Percentiles rank a stretch among this genome's conserved stretches.
Conservation (phyloP, 1,284 basidiomycete species). For the Rhodotorula sp. region DNA sequence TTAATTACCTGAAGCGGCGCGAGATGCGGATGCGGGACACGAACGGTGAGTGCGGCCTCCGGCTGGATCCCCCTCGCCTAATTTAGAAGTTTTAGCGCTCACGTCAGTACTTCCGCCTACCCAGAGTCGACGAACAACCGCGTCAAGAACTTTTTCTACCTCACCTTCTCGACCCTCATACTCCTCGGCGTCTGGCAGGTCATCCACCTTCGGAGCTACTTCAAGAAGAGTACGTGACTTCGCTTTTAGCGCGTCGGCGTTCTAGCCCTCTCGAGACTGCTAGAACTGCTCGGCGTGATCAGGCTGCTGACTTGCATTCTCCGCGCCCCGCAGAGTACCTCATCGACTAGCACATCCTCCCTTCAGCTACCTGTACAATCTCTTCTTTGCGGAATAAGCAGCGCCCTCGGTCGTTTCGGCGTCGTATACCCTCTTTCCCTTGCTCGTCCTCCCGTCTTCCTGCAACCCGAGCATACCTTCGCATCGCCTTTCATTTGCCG, state of each 20-base stretch:
- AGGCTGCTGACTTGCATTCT: not conserved
- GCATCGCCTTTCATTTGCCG: too few species aligned
- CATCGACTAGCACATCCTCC: constrained; percentile 21
- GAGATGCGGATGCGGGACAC: constrained; percentile 89
- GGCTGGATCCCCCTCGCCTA: too few species aligned
- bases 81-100: too few species aligned
- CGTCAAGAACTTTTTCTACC: constrained; percentile 89
- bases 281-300: too few species aligned
- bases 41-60: constrained; percentile 62
- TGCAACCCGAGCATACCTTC: too few species aligned
- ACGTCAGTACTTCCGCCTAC: too few species aligned
- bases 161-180: constrained; percentile 75
- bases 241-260: not conserved
- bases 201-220: constrained; percentile 68
- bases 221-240: constrained; percentile 38
- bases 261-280: not conserved
- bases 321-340: constrained; percentile 24
- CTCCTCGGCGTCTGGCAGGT: constrained; percentile 93
- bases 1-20: constrained; percentile 84
- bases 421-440: too few species aligned
- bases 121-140: constrained; percentile 88
- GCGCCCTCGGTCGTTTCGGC: too few species aligned
- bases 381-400: too few species aligned
- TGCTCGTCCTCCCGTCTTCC: too few species aligned
- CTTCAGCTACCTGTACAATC: too few species aligned